Conservation (phyloP, 2,329 filamentous ascomycete genomes). For the Tolypocladium sp. region DNA sequence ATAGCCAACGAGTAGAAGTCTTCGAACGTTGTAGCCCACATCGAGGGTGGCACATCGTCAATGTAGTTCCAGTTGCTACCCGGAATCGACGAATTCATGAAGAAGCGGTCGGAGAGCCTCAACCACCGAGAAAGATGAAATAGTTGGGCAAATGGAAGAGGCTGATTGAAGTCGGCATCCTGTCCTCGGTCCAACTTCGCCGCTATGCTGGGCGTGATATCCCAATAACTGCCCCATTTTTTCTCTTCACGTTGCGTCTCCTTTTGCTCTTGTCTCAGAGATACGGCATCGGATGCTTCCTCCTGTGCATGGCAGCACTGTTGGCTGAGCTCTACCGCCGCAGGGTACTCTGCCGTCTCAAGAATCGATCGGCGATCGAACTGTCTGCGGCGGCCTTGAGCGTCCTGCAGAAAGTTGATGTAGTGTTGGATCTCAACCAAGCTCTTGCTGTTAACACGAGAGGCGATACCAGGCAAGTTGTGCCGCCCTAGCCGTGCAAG, state of each 20-base stretch:
- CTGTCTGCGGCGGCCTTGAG: slow-evolving; percentile 28
- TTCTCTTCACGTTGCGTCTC: slow-evolving; percentile 51
- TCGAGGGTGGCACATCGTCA: slow-evolving; percentile 53
- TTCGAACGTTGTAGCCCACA: slow-evolving; percentile 66
- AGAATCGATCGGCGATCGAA: slow-evolving; percentile 23
- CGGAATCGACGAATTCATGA: slow-evolving; percentile 61
- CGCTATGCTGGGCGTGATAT: slow-evolving; percentile 41
- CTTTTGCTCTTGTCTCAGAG: slow-evolving; percentile 51
- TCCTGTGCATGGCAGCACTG: slow-evolving; percentile 60
- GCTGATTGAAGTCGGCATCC: slow-evolving; percentile 7
- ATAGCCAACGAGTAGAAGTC: slow-evolving; percentile 64
- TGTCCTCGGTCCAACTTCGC: slow-evolving; percentile 16
- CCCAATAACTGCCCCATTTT: slow-evolving; percentile 57
- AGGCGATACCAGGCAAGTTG: slow-evolving; percentile 52
- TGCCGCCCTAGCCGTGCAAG: slow-evolving; percentile 55
- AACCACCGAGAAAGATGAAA: slow-evolving; percentile 55
- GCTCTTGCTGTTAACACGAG: slow-evolving; percentile 60
- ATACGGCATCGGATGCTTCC: slow-evolving; percentile 55
- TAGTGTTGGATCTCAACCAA: slow-evolving; percentile 66
- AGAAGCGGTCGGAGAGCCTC: slow-evolving; percentile 53
- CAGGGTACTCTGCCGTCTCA: slow-evolving; percentile 50
- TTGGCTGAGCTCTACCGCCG: slow-evolving; percentile 62
- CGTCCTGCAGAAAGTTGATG: slow-evolving; percentile 50
- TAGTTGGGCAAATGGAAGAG: slow-evolving; percentile 42
- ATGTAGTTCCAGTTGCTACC: slow-evolving; percentile 61